These are phyloP conservation scores for Vaccinium darrowii DNA, from an alignment of 148 eudicot genomes.

Conservation along the genomic window DNA sequence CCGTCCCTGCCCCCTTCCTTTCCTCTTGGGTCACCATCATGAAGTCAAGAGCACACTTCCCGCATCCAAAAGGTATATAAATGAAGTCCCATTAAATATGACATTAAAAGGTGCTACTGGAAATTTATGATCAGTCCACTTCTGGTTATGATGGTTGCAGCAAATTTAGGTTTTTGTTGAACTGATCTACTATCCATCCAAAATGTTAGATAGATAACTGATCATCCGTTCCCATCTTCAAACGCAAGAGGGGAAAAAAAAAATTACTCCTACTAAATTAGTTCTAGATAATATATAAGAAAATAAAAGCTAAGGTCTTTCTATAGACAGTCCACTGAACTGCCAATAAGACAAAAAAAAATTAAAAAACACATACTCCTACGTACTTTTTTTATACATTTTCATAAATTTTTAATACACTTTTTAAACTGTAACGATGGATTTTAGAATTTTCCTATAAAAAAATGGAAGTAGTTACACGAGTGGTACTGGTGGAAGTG, in stretches of 20 bases:
- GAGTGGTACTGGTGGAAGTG: background rate
- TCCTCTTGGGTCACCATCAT: too few species aligned
- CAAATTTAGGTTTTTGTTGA: conserved; percentile 20
- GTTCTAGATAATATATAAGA: too few species aligned
- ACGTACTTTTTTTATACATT: too few species aligned
- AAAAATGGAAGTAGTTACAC: background rate
- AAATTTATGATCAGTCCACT: background rate
- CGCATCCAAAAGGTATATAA: background rate
- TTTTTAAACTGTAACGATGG: too few species aligned
- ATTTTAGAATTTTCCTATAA: too few species aligned
- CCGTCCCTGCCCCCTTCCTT: too few species aligned
- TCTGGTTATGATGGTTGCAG: conserved; percentile 27
- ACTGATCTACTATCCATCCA: conserved; percentile 16
- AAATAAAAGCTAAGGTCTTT: too few species aligned
- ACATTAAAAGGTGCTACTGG: background rate
- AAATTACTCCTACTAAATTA: background rate
- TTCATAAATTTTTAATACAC: too few species aligned
- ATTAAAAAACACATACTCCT: too few species aligned
- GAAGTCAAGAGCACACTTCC: too few species aligned
- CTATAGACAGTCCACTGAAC: too few species aligned
- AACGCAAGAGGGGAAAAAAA: background rate
- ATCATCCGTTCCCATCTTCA: background rate
- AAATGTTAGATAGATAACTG: background rate
- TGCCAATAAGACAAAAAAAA: too few species aligned
- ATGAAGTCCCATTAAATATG: background rate